A percentile compares a stretch with the other conserved stretches of the same genome.
These are phyloP conservation scores for Actinidia arguta DNA, from an alignment of 179 eudicot species.

Conservation along the genomic window DNA sequence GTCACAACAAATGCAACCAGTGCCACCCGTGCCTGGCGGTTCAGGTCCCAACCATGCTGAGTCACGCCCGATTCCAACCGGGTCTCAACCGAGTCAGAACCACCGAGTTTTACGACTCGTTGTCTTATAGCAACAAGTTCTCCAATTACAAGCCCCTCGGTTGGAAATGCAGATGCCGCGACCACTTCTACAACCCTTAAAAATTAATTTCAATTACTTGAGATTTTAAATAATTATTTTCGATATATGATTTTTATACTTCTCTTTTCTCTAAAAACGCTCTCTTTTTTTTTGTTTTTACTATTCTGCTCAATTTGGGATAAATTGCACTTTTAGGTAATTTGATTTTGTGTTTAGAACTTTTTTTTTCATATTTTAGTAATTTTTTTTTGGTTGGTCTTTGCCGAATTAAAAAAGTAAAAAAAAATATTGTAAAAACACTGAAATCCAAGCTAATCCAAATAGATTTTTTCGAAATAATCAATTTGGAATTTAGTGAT, in stretches of 20 bases:
- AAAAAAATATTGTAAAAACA: too few species aligned
- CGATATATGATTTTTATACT: neutral
- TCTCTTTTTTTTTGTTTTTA: too few species aligned
- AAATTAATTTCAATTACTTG: neutral
- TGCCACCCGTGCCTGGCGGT: slow-evolving; percentile 95
- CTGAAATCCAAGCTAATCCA: too few species aligned
- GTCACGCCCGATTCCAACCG: slow-evolving; percentile 43
- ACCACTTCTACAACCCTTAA: slow-evolving; percentile 74
- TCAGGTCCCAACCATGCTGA: slow-evolving; percentile 71
- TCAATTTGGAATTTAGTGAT: too few species aligned
- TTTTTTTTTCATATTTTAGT: too few species aligned
- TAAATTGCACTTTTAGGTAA: too few species aligned
- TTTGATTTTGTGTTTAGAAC: too few species aligned
- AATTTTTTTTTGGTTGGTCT: too few species aligned
- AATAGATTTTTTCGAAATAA: too few species aligned
- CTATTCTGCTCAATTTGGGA: too few species aligned
- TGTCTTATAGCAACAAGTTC: slow-evolving; percentile 50
- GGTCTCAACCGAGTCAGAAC: slow-evolving; percentile 14
- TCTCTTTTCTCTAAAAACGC: neutral
- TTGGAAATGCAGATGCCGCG: slow-evolving; percentile 84
- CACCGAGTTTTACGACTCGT: slow-evolving; percentile 26
- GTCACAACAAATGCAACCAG: slow-evolving; percentile 92
- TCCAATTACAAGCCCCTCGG: slow-evolving; percentile 95
- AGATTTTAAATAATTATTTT: neutral
- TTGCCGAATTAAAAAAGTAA: too few species aligned